phyloP scores from a whole-genome alignment of 2,329 filamentous ascomycete species.

The Fusarium sp. region DNA sequence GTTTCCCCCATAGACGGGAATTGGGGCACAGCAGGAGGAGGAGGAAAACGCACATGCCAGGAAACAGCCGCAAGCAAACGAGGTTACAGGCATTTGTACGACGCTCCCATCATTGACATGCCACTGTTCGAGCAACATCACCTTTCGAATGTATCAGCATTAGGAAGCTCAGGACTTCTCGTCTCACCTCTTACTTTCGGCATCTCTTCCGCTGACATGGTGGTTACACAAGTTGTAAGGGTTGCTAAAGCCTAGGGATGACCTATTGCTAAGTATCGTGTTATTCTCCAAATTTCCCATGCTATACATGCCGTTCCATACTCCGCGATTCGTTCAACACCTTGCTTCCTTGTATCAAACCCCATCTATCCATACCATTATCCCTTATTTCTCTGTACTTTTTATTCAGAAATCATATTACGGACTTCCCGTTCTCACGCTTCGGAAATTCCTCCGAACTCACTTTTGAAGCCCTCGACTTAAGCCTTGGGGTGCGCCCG shows the following conservation, averaged over 20 bases:
- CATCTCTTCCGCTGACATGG: slow-evolving; percentile 19
- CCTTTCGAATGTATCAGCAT: slow-evolving; percentile 3
- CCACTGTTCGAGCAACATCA: slow-evolving; percentile 30
- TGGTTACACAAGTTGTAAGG: neutral
- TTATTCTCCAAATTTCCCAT: slow-evolving; percentile 1
- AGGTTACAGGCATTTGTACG: slow-evolving; percentile 38
- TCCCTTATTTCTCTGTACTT: neutral
- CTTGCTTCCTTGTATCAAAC: neutral
- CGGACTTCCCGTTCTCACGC: slow-evolving; percentile 1
- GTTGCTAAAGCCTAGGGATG: neutral
- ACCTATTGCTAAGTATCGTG: neutral
- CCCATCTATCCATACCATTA: neutral
- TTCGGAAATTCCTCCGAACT: slow-evolving; percentile 31
- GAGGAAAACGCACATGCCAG: slow-evolving; percentile 42
- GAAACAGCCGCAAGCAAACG: slow-evolving; percentile 42
- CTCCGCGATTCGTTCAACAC: slow-evolving; percentile 9
- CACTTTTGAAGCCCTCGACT: slow-evolving; percentile 8
- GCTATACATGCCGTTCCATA: neutral
- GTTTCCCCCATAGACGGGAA: slow-evolving; percentile 10
- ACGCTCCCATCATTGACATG: slow-evolving; percentile 40
- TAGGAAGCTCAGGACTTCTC: slow-evolving; percentile 14
- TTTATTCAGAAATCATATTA: slow-evolving; percentile 16
- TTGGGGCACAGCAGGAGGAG: neutral
- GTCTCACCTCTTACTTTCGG: slow-evolving; percentile 21
- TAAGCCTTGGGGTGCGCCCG: slow-evolving; percentile 3